Evolutionary conservation across 2,329 filamentous ascomycete species (phyloP).

Genomic region (Fusarium sacchari): DNA sequence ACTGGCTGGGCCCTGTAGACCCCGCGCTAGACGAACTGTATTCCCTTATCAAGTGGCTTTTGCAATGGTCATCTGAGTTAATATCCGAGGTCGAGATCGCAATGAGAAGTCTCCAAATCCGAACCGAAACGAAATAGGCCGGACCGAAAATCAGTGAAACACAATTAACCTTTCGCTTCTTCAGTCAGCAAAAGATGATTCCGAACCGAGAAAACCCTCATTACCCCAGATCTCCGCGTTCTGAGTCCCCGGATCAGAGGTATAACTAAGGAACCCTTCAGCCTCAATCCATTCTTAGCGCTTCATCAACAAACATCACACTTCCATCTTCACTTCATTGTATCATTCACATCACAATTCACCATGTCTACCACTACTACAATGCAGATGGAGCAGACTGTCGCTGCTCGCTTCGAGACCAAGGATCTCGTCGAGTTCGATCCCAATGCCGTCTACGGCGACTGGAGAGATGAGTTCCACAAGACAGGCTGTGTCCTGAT

Average conservation of each 20-base stretch:
- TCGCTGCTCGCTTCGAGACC: slow-evolving; percentile 36
- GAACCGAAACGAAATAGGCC: slow-evolving; percentile 12
- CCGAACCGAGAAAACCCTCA: slow-evolving; percentile 1
- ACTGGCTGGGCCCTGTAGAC: not conserved
- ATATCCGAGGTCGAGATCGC: not conserved
- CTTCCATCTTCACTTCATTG: not conserved
- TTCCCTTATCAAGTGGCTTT: not conserved
- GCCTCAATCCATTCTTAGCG: slow-evolving; percentile 24
- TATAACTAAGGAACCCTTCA: slow-evolving; percentile 31
- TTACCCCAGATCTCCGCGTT: slow-evolving; percentile 1
- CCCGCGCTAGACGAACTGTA: not conserved
- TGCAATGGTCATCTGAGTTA: not conserved
- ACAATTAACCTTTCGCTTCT: not conserved
- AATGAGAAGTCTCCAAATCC: not conserved
- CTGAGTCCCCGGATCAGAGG: slow-evolving; percentile 1
- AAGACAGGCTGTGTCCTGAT: slow-evolving; percentile 37
- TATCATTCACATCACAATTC: not conserved
- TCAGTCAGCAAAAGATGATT: not conserved
- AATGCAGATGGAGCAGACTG: slow-evolving; percentile 30
- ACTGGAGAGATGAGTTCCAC: slow-evolving; percentile 40
- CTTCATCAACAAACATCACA: slow-evolving; percentile 22
- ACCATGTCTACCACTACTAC: slow-evolving; percentile 25
- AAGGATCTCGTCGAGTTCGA: slow-evolving; percentile 38
- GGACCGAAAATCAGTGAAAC: not conserved
- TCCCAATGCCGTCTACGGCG: slow-evolving; percentile 29